Evolutionary conservation across 192 early-diverging fungal genomes (phyloP).

Genomic region (Coemansia sp.): DNA sequence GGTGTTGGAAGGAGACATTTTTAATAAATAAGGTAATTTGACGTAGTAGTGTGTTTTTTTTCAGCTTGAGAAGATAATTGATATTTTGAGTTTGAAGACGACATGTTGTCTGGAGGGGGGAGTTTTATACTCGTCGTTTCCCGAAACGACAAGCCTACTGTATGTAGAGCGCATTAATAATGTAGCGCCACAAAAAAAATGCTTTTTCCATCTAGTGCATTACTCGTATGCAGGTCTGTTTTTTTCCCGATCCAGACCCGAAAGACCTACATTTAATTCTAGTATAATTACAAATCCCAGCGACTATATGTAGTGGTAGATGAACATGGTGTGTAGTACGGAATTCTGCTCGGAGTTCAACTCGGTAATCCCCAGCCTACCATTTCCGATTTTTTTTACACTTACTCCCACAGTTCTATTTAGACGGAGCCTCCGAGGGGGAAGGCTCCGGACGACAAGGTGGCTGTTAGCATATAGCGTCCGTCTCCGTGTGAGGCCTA

Average conservation of each 20-base stretch:
- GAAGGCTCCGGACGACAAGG: neutral
- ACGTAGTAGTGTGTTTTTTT: neutral
- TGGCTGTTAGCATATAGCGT: neutral
- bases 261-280: neutral
- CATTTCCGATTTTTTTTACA: neutral
- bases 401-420: neutral
- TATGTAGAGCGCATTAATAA: neutral
- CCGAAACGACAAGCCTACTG: neutral
- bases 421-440: neutral
- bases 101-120: neutral
- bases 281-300: neutral
- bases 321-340: neutral
- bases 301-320: neutral
- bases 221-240: neutral
- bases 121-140: neutral
- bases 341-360: neutral
- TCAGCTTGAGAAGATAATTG: neutral
- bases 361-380: neutral
- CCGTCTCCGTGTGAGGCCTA: neutral
- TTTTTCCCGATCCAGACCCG: neutral
- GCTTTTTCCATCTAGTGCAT: neutral
- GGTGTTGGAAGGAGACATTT: slow-evolving; percentile 21
- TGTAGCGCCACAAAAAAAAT: neutral
- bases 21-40: no score
- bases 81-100: neutral